phyloP scores from a whole-genome alignment of 768 basidiomycete genomes.

The Candolleomyces efflorescens region DNA sequence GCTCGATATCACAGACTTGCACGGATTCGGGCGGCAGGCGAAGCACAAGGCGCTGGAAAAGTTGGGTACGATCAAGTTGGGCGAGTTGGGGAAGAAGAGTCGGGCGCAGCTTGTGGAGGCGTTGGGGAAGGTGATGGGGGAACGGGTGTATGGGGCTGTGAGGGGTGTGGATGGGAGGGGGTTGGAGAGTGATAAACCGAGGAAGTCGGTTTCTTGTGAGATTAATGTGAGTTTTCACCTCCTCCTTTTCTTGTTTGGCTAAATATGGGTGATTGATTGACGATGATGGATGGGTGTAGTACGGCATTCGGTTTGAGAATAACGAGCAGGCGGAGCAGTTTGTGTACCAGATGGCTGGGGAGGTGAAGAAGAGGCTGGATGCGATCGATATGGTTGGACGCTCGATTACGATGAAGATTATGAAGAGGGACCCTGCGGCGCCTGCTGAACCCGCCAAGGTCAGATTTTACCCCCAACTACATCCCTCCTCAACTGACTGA shows the following conservation, averaged over 20 bases:
- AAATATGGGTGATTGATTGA: neutral
- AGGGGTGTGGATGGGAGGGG: conserved; percentile 79
- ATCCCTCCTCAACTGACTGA: neutral
- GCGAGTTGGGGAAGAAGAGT: conserved; percentile 61
- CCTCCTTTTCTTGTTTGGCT: neutral
- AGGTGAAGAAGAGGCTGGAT: conserved; percentile 71
- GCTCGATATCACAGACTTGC: conserved; percentile 74
- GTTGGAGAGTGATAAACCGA: conserved; percentile 77
- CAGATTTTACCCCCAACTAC: conserved; percentile 7
- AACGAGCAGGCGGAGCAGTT: conserved; percentile 79
- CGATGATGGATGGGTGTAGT: too few relatives aligned
- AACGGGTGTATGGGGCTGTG: conserved; percentile 79
- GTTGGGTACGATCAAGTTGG: conserved; percentile 66
- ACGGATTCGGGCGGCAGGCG: conserved; percentile 79
- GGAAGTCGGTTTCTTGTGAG: conserved; percentile 92
- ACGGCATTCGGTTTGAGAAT: conserved; percentile 90
- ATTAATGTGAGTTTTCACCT: conserved; percentile 68
- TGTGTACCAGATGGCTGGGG: conserved; percentile 68
- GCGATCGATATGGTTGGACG: conserved; percentile 66
- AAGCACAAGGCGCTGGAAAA: conserved; percentile 79
- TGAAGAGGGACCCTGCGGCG: conserved; percentile 82
- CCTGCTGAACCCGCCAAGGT: conserved; percentile 92
- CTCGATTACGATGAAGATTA: conserved; percentile 79
- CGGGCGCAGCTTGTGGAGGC: conserved; percentile 63
- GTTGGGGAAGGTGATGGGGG: conserved; percentile 77